These are phyloP conservation scores for Lactarius quietus DNA, from an alignment of 768 basidiomycete genomes.

Conservation along the genomic window DNA sequence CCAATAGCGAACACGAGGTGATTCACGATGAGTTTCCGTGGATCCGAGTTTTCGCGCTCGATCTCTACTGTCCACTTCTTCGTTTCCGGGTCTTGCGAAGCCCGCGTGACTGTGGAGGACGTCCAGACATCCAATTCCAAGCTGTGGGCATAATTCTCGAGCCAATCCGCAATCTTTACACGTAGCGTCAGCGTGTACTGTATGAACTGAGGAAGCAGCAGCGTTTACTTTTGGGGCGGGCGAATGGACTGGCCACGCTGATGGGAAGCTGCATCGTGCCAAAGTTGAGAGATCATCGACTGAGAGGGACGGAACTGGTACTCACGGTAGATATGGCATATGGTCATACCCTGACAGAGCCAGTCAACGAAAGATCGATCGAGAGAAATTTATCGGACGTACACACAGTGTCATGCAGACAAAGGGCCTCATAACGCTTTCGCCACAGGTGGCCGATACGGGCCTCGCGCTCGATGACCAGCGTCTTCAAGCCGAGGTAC, in stretches of 20 bases:
- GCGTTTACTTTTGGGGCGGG: slow-evolving; percentile 32
- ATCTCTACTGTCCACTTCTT: slow-evolving; percentile 25
- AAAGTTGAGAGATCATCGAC: neutral
- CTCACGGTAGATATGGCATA: slow-evolving; percentile 44
- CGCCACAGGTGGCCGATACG: slow-evolving; percentile 66
- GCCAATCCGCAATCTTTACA: slow-evolving; percentile 57
- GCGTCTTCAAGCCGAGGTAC: slow-evolving; percentile 42
- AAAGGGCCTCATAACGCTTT: slow-evolving; percentile 60
- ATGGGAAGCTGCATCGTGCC: slow-evolving; percentile 31
- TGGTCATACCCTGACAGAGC: slow-evolving; percentile 46
- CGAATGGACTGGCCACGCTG: slow-evolving; percentile 33
- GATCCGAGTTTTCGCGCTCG: slow-evolving; percentile 18
- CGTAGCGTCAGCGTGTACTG: slow-evolving; percentile 1
- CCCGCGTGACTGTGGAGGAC: slow-evolving; percentile 29
- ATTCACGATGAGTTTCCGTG: slow-evolving; percentile 22
- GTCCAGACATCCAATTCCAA: slow-evolving; percentile 67
- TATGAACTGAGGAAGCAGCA: neutral
- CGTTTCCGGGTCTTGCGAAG: slow-evolving; percentile 23
- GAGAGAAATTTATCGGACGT: slow-evolving; percentile 32
- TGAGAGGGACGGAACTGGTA: neutral
- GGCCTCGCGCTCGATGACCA: slow-evolving; percentile 60
- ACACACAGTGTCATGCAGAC: slow-evolving; percentile 67
- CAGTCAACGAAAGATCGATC: slow-evolving; percentile 6
- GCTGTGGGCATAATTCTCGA: slow-evolving; percentile 57
- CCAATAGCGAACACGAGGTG: slow-evolving; percentile 37